These are phyloP conservation scores for Penicillium crystallinum DNA, from an alignment of 495 filamentous ascomycete genomes.

Conservation along the genomic window DNA sequence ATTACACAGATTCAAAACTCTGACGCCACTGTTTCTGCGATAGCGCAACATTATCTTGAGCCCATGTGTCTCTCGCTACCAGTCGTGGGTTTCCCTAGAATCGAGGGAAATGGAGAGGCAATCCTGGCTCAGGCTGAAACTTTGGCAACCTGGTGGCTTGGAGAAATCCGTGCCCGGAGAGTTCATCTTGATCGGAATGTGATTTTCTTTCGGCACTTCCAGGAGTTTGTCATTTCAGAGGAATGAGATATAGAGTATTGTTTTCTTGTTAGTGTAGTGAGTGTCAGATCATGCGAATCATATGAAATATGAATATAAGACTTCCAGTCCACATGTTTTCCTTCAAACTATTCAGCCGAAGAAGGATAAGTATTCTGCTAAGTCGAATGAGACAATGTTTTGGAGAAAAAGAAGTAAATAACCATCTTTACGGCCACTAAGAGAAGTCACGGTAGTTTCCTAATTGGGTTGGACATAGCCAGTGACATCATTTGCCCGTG, in stretches of 20 bases:
- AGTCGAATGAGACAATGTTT: no score
- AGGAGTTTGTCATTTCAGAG: background rate
- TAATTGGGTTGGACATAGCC: background rate
- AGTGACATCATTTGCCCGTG: constrained; percentile 8
- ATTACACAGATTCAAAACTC: background rate
- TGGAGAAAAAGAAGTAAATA: background rate
- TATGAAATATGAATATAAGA: no score
- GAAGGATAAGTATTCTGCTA: background rate
- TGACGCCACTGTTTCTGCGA: background rate
- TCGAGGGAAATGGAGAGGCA: background rate
- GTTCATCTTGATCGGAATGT: background rate
- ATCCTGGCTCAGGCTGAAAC: background rate
- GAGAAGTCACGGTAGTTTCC: background rate
- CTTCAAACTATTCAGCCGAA: background rate
- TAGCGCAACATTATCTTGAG: background rate
- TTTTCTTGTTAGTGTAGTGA: background rate
- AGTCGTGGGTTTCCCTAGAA: no score
- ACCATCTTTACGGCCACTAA: no score
- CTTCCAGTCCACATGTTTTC: no score
- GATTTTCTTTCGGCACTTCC: background rate
- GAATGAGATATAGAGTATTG: background rate
- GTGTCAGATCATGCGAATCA: background rate
- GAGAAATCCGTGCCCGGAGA: background rate
- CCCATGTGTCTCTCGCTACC: background rate
- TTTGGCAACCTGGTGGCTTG: background rate